Percentiles rank a stretch among this genome's conserved stretches.
Evolutionary conservation across 371 early-diverging fungal species (phyloP).

Genomic region (Sporodiniella umbellata): DNA sequence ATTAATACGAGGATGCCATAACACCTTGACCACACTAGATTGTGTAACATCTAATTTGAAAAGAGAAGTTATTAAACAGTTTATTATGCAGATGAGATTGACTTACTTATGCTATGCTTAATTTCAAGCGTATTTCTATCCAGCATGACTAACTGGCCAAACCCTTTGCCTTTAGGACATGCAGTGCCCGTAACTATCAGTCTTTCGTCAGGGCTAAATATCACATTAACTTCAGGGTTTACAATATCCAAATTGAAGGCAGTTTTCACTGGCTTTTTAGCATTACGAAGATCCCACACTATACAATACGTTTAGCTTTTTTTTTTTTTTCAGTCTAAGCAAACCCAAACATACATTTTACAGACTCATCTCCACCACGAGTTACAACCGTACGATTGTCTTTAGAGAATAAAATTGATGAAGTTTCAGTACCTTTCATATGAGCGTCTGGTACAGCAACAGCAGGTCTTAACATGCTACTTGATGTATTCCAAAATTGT

Average conservation of each 20-base stretch:
- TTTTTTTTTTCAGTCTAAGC: not conserved
- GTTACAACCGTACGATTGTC: slow-evolving; percentile 66
- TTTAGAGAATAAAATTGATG: slow-evolving; percentile 66
- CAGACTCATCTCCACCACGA: slow-evolving; percentile 81
- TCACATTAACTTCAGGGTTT: slow-evolving; percentile 83
- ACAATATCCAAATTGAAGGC: slow-evolving; percentile 58
- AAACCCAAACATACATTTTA: slow-evolving; percentile 68
- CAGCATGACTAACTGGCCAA: slow-evolving; percentile 68
- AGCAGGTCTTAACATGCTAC: slow-evolving; percentile 52
- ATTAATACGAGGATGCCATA: slow-evolving; percentile 88
- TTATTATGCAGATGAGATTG: not conserved
- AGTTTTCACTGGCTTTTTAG: slow-evolving; percentile 62
- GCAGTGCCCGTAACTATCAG: slow-evolving; percentile 70
- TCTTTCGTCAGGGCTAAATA: slow-evolving; percentile 84
- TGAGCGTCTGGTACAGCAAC: slow-evolving; percentile 66
- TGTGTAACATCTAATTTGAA: slow-evolving; percentile 39
- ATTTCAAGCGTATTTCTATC: slow-evolving; percentile 67
- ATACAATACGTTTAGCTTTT: not conserved
- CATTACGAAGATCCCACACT: slow-evolving; percentile 89
- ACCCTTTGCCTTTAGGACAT: slow-evolving; percentile 66
- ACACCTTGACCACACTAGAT: slow-evolving; percentile 71
- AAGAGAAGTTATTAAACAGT: no score
- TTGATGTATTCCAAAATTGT: slow-evolving; percentile 58
- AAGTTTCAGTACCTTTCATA: slow-evolving; percentile 63
- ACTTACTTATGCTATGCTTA: slow-evolving; percentile 51